Base-by-base conservation (phyloP, 2,329 filamentous ascomycete genomes). In the Cadophora luteo-olivacea region DNA sequence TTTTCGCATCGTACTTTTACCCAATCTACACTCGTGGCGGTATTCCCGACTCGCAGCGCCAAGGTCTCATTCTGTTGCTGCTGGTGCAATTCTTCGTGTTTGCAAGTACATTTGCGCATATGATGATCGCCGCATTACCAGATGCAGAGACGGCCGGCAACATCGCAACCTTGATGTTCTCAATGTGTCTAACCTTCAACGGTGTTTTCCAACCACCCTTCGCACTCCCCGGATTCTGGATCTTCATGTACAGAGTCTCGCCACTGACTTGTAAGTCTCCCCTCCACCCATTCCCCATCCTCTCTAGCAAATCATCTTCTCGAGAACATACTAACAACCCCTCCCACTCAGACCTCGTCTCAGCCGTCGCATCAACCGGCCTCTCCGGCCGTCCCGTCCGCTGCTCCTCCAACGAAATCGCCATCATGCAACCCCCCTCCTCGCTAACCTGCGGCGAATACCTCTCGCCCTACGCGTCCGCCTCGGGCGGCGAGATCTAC, bases 1-100 rank as follows among this genome's bases (percentile, higher is more conserved):
- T 94, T 82, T 97, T 84, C 82, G 86, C 92, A 74, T 89, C 85
- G 77, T 96, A 92, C 87, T 97, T 97, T 83, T 97, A 94, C 69
- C 84, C 89, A 71, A 86, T 90, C 1, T 79, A 85, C 9, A 88
- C 92, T 72, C 90, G 92, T 22, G 91, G 92, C 12, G 91, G 77
- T 1, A 76, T 78, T 19, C 76, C 75, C 62, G 33, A 72, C 12
- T 70, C 71, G 0, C n/a, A 66, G 11, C 68, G 74, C 14, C 77
- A 78, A 68, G 77, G 84, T 0, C 87, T 96, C 16, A 91, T 95
- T 85, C 92, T 95, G 81, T 83, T 97, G 29, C 88, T 93, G 73
- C 82, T 94, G 22, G 84, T 90, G 73, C 83, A 87, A 73, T 97
- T 97, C 84, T 86, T 95, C 74, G 81, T 97, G 61, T 95, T 94